Percentiles rank a stretch among this genome's conserved stretches.
Conservation (phyloP, 768 basidiomycete species). For the Rhodosporidiobolus sp. region DNA sequence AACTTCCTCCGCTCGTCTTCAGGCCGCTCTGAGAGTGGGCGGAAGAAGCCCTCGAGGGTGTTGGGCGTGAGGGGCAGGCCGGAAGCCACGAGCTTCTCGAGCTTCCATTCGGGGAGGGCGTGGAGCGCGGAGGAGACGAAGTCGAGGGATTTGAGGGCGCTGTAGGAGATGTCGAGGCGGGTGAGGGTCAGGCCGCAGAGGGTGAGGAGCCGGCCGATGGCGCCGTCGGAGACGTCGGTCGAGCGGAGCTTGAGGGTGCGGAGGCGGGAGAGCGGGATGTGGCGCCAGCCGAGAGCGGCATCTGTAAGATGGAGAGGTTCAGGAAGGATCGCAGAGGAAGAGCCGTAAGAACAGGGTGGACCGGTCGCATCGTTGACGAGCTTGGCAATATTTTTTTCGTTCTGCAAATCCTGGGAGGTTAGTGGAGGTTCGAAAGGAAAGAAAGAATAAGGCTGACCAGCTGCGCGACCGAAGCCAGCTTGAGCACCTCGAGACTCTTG, state of each 20-base stretch:
- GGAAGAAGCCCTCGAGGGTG: constrained; percentile 38
- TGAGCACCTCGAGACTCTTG: constrained; percentile 37
- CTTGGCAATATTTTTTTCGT: constrained; percentile 24
- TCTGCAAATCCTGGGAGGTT: background rate
- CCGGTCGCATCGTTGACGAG: constrained; percentile 27
- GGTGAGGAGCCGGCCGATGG: constrained; percentile 36
- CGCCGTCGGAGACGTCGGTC: constrained; percentile 36
- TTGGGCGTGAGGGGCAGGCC: constrained; percentile 35
- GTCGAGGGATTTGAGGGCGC: constrained; percentile 36
- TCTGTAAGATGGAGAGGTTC: background rate
- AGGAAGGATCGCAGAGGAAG: fast-evolving
- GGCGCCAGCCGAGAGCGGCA: constrained; percentile 12
- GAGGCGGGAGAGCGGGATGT: constrained; percentile 36
- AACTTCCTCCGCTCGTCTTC: constrained; percentile 19
- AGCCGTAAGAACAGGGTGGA: background rate
- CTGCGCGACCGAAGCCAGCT: constrained; percentile 34
- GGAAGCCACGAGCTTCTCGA: constrained; percentile 41
- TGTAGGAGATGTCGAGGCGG: constrained; percentile 43
- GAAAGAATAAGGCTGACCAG: constrained; percentile 17
- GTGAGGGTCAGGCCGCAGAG: constrained; percentile 33
- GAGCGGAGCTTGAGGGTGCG: constrained; percentile 40
- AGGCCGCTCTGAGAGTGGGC: constrained; percentile 10
- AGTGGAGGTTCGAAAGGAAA: background rate
- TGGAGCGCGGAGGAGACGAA: constrained; percentile 33
- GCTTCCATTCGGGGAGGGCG: constrained; percentile 18